Evolutionary conservation across 306 rosid species (phyloP), one percentile per base, ranked within the genome.

Genomic region (Boehmeria nivea): DNA sequence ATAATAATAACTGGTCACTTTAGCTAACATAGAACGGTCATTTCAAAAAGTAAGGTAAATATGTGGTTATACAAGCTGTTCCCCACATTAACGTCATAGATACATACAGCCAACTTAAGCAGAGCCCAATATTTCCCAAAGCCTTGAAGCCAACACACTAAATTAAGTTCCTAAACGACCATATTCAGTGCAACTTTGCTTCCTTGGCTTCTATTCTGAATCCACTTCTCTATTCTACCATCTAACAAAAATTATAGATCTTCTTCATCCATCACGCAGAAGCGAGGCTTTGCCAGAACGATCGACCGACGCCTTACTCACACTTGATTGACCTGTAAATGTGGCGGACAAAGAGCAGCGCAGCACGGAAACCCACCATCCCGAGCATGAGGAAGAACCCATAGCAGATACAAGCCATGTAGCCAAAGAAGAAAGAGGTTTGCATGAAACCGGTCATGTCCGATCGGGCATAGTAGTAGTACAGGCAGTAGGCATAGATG

Each of bases 311-410:
- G n/a, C 37, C 36, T 73, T 83, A 86, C 79, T 90, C 97, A 68
- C 97, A 90, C 84, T 90, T 90, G 88, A 90, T 90, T 66, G 97
- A 90, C 80, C 86, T 74, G 83, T 90, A 90, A 59, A 90, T 90
- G 60, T 90, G 97, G 44, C 95, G 90, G 59, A 90, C 94, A 74
- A 90, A 90, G 72, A 90, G 74, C 69, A 90, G 60, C 22, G 95
- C 81, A 16, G 97, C 95, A 11, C 97, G 95, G 44, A 90, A 90
- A 54, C 97, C 97, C 8, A 90, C 80, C 4, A 82, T 76, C 43
- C 97, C 97, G 12, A 90, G 97, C 97, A 90, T 86, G 66, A 90
- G 94, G 52, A 90, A 90, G 84, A 90, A 90, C 54, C 95, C 97
- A 62, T 86, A 90, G 83, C 97, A 90, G 77, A 90, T 86, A 88